phyloP scores from a whole-genome alignment of 176 grass and related monocot genomes.

The Ananas comosus region DNA sequence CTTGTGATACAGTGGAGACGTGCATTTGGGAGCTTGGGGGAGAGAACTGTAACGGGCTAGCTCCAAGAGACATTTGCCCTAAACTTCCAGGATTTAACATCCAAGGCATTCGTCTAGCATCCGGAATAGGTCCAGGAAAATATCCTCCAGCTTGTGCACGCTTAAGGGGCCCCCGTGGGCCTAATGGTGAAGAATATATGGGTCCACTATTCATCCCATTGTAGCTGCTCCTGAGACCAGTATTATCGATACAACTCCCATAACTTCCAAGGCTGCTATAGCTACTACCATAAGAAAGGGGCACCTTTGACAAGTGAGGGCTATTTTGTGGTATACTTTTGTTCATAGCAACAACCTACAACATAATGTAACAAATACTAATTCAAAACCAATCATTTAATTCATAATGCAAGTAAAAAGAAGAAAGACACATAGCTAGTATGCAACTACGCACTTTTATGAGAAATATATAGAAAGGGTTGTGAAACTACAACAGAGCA shows the following conservation, averaged over 20 bases:
- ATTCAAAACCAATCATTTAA: neutral
- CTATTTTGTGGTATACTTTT: conserved; percentile 51
- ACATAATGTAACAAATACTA: conserved; percentile 16
- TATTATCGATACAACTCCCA: conserved; percentile 45
- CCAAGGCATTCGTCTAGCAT: conserved; percentile 59
- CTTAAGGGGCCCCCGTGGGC: conserved; percentile 62
- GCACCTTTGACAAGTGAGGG: conserved; percentile 41
- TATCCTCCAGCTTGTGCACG: conserved; percentile 61
- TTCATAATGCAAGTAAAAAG: neutral
- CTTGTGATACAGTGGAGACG: conserved; percentile 29
- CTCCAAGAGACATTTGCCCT: conserved; percentile 71
- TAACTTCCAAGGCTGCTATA: conserved; percentile 62
- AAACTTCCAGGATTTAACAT: conserved; percentile 64
- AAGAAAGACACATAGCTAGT: neutral
- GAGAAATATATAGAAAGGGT: no score
- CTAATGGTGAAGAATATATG: conserved; percentile 59
- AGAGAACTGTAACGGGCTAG: conserved; percentile 80
- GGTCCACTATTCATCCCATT: neutral
- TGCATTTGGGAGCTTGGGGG: conserved; percentile 58
- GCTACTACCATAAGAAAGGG: conserved; percentile 80
- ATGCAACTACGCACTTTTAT: neutral
- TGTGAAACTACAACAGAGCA: no score
- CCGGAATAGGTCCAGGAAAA: conserved; percentile 78
- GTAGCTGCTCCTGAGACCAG: neutral
- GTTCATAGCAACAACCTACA: conserved; percentile 63